Evolutionary conservation across 2,329 filamentous ascomycete genomes (phyloP), one percentile per base, ranked within the genome.

Genomic region (Leptosphaerulina australis): DNA sequence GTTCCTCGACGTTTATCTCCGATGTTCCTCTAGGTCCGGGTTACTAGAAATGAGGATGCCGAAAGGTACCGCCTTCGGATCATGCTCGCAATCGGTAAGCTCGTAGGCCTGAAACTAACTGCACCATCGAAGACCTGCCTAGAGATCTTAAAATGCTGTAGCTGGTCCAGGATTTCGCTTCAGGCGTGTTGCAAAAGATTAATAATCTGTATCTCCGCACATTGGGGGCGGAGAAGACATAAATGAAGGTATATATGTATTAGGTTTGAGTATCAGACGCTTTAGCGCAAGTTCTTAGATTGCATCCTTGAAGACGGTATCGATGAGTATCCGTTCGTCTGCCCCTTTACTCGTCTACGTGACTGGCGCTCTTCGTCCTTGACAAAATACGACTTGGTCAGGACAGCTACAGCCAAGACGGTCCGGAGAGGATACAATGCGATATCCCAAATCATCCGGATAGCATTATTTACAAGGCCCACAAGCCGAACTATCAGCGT

Each of bases 371-470:
- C 56, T n/a, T 64, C 55, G 12, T 59, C 51, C 20, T 53, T 58
- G 3, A 60, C 44, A n/a, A 71, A 59, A 35, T 56, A 59, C 9
- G 55, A 62, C 30, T 60, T 63, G 9, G 59, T 49, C 21, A 55
- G 29, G 9, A 37, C 44, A 5, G 59, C 31, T 6, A 58, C 40
- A 7, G 55, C 49, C n/a, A 55, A 33, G 1, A 53, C 47, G 3
- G 61, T 59, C 25, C 66, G 63, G 15, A 70, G 59, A 2, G 71
- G 71, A 46, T 68, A 73, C 28, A 62, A 62, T 15, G 62, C 51
- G 17, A 73, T 48, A 11, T 64, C 55, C 66, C 63, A 71, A 11
- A 37, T 40, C 2, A 55, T 58, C 30, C 69, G 62, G 17, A 73
- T 3, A 2, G 47, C 40, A 28, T 57, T 60, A 8, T 52, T 64